phyloP scores from a whole-genome alignment of 2,329 filamentous ascomycete species.

The Penicillium verrucosum region DNA sequence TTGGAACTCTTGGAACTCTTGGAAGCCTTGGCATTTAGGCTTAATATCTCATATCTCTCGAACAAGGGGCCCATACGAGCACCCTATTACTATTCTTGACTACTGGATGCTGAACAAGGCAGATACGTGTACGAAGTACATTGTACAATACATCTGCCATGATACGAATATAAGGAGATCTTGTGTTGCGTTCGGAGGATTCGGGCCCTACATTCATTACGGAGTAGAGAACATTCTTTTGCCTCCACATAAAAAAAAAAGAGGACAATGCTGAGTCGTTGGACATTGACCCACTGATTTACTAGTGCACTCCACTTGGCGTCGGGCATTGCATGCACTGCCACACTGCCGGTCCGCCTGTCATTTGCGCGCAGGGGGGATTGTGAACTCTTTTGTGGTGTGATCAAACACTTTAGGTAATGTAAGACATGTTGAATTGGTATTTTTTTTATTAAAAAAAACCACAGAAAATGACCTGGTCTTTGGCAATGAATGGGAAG shows the following conservation, averaged over 20 bases:
- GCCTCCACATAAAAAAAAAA: constrained; percentile 17
- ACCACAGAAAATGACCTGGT: not conserved
- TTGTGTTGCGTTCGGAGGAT: constrained; percentile 11
- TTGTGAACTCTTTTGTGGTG: not conserved
- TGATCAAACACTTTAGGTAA: not conserved
- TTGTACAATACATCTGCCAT: not conserved
- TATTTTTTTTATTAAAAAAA: not conserved
- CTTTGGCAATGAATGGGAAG: not conserved
- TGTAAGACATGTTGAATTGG: not conserved
- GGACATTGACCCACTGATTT: constrained; percentile 23
- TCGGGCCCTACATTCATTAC: constrained; percentile 14
- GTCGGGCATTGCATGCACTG: constrained; percentile 28
- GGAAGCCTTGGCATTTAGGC: constrained; percentile 22
- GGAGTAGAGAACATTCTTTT: constrained; percentile 23
- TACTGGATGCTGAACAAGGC: not conserved
- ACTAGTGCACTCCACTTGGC: constrained; percentile 24
- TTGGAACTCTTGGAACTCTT: constrained; percentile 20
- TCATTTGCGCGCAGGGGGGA: constrained; percentile 18
- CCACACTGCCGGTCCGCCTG: constrained; percentile 28
- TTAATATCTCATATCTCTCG: constrained; percentile 23
- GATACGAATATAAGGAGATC: not conserved
- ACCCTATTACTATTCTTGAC: not conserved
- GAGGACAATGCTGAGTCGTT: constrained; percentile 22
- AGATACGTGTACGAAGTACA: not conserved
- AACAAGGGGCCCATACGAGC: not conserved